Percentiles rank a stretch among this genome's conserved stretches.
These are phyloP conservation scores for Teratosphaeria gauchensis DNA, from an alignment of 2,329 filamentous ascomycete genomes.

Conservation along the genomic window DNA sequence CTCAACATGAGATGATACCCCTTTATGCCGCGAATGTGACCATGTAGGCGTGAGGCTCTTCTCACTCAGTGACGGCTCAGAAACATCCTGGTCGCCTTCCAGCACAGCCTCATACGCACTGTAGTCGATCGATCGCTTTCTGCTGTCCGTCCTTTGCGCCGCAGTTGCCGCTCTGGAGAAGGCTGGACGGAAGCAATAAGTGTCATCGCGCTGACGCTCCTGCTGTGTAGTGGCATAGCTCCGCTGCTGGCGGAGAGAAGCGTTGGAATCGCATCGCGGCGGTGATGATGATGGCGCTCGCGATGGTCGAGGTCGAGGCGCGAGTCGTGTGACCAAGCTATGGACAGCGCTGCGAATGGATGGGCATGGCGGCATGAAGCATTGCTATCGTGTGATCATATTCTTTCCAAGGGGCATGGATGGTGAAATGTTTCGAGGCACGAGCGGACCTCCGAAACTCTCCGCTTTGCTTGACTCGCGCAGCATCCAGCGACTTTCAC, in stretches of 20 bases:
- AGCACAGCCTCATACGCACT: not conserved
- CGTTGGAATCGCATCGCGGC: slow-evolving; percentile 1
- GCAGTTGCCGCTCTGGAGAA: not conserved
- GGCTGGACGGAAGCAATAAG: not conserved
- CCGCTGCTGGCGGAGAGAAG: not conserved
- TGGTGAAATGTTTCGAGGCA: not conserved
- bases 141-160: not conserved
- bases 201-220: slow-evolving; percentile 5
- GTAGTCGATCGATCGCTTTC: not conserved
- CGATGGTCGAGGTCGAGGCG: not conserved
- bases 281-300: not conserved
- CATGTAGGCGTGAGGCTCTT: not conserved
- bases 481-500: not conserved
- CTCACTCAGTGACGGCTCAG: not conserved
- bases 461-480: not conserved
- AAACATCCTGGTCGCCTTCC: not conserved
- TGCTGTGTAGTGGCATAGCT: slow-evolving; percentile 1
- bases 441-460: not conserved
- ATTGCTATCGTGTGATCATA: slow-evolving; percentile 12
- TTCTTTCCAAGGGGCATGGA: not conserved
- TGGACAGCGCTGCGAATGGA: slow-evolving; percentile 5
- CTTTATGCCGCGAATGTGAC: not conserved
- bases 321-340: slow-evolving; percentile 2
- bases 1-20: not conserved
- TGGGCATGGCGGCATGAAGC: slow-evolving; percentile 26